Evolutionary conservation across 805 yeast species (phyloP).

Genomic region (Cyberlindnera bimundalis): DNA sequence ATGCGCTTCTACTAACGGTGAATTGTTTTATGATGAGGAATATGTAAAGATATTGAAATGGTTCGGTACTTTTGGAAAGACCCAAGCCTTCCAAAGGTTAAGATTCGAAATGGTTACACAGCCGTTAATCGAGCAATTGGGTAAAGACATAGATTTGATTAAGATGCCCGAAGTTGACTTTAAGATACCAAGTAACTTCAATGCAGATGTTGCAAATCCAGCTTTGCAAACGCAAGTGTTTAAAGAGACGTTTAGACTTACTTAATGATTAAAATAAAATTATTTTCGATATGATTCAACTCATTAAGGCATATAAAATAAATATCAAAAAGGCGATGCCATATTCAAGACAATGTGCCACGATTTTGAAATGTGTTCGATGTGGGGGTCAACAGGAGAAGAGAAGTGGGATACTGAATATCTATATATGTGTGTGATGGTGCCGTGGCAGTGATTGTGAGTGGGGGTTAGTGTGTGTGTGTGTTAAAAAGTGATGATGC

Average conservation of each 20-base stretch:
- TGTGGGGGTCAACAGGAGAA: not conserved
- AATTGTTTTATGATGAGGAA: slow-evolving; percentile 22
- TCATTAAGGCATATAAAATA: slow-evolving; percentile 12
- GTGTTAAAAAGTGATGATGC: not conserved
- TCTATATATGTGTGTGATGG: not conserved
- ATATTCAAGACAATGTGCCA: not conserved
- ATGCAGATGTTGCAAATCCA: slow-evolving; percentile 16
- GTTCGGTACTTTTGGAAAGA: slow-evolving; percentile 14
- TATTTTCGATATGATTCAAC: not conserved
- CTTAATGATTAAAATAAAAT: too few relatives aligned
- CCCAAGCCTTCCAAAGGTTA: slow-evolving; percentile 14
- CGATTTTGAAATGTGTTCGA: not conserved
- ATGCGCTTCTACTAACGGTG: not conserved
- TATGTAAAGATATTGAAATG: slow-evolving; percentile 21
- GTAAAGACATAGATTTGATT: slow-evolving; percentile 15
- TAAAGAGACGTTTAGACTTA: slow-evolving; percentile 7
- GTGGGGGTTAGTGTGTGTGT: not conserved
- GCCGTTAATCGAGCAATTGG: slow-evolving; percentile 16
- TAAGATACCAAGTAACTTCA: slow-evolving; percentile 14
- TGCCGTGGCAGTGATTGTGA: too few relatives aligned
- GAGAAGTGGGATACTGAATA: slow-evolving; percentile 3
- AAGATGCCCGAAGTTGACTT: slow-evolving; percentile 6
- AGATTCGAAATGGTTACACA: slow-evolving; percentile 13
- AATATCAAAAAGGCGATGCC: slow-evolving; percentile 4
- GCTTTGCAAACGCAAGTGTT: slow-evolving; percentile 13